A percentile compares a stretch with the other conserved stretches of the same genome.
Evolutionary conservation across 257 asterid genomes (phyloP).

Genomic region (Jasminum sambac): DNA sequence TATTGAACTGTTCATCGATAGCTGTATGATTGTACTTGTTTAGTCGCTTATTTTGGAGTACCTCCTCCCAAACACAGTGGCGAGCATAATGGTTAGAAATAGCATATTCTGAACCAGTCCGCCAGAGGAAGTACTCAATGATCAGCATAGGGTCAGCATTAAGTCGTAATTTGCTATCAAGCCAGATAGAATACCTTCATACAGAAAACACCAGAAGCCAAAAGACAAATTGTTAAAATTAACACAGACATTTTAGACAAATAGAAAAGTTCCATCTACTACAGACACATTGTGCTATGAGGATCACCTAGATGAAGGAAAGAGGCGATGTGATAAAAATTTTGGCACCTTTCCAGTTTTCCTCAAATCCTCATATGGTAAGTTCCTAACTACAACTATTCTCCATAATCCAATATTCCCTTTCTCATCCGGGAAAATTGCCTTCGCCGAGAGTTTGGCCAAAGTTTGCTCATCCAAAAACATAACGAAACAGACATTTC

Average conservation of each 20-base stretch:
- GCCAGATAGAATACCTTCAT: constrained; percentile 88
- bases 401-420: constrained; percentile 86
- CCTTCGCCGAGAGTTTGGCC: constrained; percentile 67
- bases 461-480: constrained; percentile 81
- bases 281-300: constrained; percentile 21
- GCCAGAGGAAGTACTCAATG: constrained; percentile 82
- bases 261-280: constrained; percentile 18
- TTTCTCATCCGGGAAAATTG: constrained; percentile 61
- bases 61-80: constrained; percentile 97
- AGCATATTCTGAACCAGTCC: constrained; percentile 77
- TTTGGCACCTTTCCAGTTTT: constrained; percentile 97
- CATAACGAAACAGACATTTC: constrained; percentile 82
- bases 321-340: constrained; percentile 82
- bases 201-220: constrained; percentile 23
- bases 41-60: constrained; percentile 80
- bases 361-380: constrained; percentile 79
- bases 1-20: constrained; percentile 76
- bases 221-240: constrained; percentile 14
- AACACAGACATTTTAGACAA: constrained; percentile 19
- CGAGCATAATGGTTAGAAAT: constrained; percentile 88
- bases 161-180: constrained; percentile 91
- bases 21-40: constrained; percentile 81
- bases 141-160: constrained; percentile 82
- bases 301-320: constrained; percentile 88
- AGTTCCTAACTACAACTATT: constrained; percentile 68